Base-by-base conservation (phyloP, 2,329 filamentous ascomycete species). In the Aspergillus clavatus region DNA sequence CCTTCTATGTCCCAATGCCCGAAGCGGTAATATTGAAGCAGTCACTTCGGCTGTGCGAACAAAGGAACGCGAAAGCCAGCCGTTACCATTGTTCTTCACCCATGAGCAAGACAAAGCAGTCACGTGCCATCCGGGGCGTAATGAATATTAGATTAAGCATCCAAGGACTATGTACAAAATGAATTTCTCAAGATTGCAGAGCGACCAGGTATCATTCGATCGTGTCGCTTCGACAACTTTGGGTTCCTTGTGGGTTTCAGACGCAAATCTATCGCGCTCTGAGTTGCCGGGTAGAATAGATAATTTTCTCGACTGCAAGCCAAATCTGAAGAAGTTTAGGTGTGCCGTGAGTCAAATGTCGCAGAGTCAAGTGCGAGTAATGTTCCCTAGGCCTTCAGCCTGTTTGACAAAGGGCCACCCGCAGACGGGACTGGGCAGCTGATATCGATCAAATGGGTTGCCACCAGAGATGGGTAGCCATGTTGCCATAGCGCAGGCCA, bases 21-120 rank as follows among this genome's bases (percentile, higher is more conserved):
- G 46, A 58, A 48, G 42, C 48, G 50, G 55, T 48, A 54, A 51
- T 43, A 60, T 62, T 59, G 51, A 53, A 44, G 41, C 4, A 22
- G n/a, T 38, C 26, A 31, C 21, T 29, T 37, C 29, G 42, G n/a
- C 22, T 29, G 26, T 47, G 35, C 52, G 38, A 43, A 54, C 46
- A 60, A 58, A 54, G 31, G 31, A 35, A 35, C 8, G 16, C 3
- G 8, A 21, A 19, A 37, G 40, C n/a, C 23, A 12, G 29, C 44
- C 23, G 45, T 41, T 50, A 24, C 42, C 50, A 60, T 60, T 59
- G 57, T 59, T 54, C 46, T 46, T 23, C 16, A 18, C 24, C 16
- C 21, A 11, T 29, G 10, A 37, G 19, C n/a, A 11, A 11, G 29
- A 31, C 26, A 44, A 35, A 28, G 33, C n/a, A n/a, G 18, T 24